A percentile compares a stretch with the other conserved stretches of the same genome.
These are phyloP conservation scores for Anastatica hierochuntica DNA, from an alignment of 345 rosid genomes.

Conservation along the genomic window DNA sequence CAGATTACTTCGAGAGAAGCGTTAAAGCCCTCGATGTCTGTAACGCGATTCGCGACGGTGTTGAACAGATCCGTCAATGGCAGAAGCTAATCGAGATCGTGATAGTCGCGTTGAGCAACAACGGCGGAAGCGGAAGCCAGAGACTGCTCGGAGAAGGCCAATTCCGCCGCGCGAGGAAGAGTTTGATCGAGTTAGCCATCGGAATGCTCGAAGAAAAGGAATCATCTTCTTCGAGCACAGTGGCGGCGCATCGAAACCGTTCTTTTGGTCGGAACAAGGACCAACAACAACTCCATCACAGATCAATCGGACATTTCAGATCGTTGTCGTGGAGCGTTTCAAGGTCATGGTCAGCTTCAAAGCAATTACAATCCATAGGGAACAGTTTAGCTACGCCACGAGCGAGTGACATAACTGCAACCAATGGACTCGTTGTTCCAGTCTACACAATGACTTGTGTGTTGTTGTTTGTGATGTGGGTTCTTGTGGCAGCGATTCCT, in stretches of 20 bases:
- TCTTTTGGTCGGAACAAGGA: constrained; percentile 59
- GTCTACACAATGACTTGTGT: constrained; percentile 60
- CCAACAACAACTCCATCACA: constrained; percentile 14
- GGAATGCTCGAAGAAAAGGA: constrained; percentile 84
- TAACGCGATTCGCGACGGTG: constrained; percentile 80
- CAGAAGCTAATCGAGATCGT: constrained; percentile 66
- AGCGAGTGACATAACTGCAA: constrained; percentile 42
- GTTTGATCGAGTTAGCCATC: constrained; percentile 57
- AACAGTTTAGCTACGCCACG: constrained; percentile 46
- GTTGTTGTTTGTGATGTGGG: no score
- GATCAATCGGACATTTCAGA: constrained; percentile 53
- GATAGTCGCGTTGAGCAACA: constrained; percentile 43
- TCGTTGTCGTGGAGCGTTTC: constrained; percentile 94
- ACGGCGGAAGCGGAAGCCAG: constrained; percentile 12
- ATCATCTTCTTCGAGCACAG: constrained; percentile 34
- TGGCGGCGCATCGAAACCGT: constrained; percentile 52
- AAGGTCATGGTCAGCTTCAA: constrained; percentile 89
- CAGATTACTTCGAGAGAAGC: constrained; percentile 54
- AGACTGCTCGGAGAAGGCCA: constrained; percentile 66
- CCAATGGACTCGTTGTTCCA: constrained; percentile 53
- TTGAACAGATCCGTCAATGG: constrained; percentile 66
- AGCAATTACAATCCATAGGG: constrained; percentile 77
- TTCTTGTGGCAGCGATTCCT: constrained; percentile 89
- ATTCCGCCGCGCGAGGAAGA: constrained; percentile 79
- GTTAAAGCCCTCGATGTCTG: constrained; percentile 79